phyloP scores from a whole-genome alignment of 2,329 filamentous ascomycete genomes.

The Sporothrix phasma region DNA sequence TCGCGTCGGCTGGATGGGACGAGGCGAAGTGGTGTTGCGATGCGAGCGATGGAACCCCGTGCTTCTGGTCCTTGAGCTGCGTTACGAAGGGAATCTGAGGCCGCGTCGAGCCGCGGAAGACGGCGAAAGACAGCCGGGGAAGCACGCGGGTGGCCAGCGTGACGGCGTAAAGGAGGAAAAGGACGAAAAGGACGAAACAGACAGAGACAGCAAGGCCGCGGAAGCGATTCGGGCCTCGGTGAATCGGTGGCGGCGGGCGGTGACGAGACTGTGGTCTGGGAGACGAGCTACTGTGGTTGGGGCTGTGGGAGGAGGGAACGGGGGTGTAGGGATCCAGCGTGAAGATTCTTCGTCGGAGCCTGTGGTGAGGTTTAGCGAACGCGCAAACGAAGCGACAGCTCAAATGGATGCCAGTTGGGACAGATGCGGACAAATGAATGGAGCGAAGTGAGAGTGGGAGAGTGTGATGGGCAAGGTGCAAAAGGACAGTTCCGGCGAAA shows the following conservation, averaged over 20 bases:
- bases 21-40: conserved; percentile 17
- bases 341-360: background rate
- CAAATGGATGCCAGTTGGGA: background rate
- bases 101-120: conserved; percentile 38
- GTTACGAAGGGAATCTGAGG: conserved; percentile 12
- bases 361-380: background rate
- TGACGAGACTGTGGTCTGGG: conserved; percentile 21
- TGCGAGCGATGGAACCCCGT: background rate
- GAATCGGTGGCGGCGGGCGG: conserved; percentile 31
- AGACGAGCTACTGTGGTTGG: background rate
- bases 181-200: conserved; percentile 38
- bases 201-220: conserved; percentile 37
- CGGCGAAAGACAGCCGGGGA: conserved; percentile 43
- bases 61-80: conserved; percentile 8
- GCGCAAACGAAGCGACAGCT: background rate
- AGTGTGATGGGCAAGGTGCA: background rate
- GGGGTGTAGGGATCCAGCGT: conserved; percentile 12
- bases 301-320: conserved; percentile 26
- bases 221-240: conserved; percentile 1
- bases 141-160: conserved; percentile 58
- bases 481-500: background rate
- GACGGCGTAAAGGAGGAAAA: conserved; percentile 46
- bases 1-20: conserved; percentile 24
- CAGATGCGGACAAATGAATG: background rate
- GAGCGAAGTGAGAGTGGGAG: background rate